Evolutionary conservation across 257 asterid genomes (phyloP).

Genomic region (Petunia secreta): DNA sequence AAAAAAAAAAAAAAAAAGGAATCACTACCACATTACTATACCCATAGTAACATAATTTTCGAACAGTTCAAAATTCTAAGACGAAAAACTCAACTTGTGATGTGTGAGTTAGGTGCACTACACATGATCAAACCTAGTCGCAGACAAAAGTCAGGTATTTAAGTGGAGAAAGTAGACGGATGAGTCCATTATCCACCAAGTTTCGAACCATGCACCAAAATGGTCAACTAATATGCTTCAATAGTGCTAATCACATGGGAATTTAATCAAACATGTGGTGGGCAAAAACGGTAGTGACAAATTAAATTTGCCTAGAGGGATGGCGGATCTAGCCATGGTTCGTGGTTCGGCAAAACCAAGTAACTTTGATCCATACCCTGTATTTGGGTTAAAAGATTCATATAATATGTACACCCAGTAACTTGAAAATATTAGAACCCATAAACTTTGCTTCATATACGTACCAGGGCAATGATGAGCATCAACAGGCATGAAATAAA

Average conservation of each 20-base stretch:
- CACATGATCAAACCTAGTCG: too few species aligned
- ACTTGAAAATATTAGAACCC: too few species aligned
- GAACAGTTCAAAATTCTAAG: background rate
- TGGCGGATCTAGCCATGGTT: too few species aligned
- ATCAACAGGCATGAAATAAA: constrained; percentile 66
- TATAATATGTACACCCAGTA: too few species aligned
- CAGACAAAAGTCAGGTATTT: too few species aligned
- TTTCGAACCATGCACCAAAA: background rate
- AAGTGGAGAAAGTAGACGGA: too few species aligned
- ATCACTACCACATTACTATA: background rate
- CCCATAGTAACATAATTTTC: background rate
- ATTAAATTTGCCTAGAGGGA: background rate
- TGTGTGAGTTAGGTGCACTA: too few species aligned
- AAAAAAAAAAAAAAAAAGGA: background rate
- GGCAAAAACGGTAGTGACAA: background rate
- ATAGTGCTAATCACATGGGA: constrained; percentile 22
- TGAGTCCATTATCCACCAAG: too few species aligned
- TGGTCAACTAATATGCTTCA: background rate
- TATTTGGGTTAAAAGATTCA: too few species aligned
- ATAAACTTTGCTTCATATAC: too few species aligned
- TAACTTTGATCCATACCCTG: too few species aligned
- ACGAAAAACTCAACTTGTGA: background rate
- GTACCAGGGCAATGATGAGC: constrained; percentile 84
- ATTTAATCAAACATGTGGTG: constrained; percentile 41
- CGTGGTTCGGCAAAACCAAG: too few species aligned